Evolutionary conservation across 257 asterid genomes (phyloP), one percentile per base, ranked within the genome.

Genomic region (Solanum stenotomum): DNA sequence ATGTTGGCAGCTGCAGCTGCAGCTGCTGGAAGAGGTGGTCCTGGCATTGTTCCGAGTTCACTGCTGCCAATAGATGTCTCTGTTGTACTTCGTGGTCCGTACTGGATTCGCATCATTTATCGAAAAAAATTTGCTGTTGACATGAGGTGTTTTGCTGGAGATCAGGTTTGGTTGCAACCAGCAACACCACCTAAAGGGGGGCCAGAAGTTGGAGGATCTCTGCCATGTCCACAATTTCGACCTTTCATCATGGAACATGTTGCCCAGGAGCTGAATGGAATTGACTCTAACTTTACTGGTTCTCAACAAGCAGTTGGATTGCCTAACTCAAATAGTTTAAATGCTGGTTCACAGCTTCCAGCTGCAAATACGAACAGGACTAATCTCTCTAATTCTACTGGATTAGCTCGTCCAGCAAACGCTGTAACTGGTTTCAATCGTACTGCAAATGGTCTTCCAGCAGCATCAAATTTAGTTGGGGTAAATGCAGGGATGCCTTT

Each of bases 131-230:
- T 97, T 89, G 98, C 99, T n/a, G 99, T 97, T 72, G 99, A 97
- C 90, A 96, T 97, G 99, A 95, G 99, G 79, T 97, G 99, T 91
- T 97, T 92, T 93, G 98, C 99, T 87, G 99, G 99, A 91, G 99
- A 96, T 92, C 99, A 97, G 89, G 99, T 97, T 35, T 97, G 99
- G 99, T 90, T 97, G 94, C 99, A 97, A 92, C 99, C 99, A 86
- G 99, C 99, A 40, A 97, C 99, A 61, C 99, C 99, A 16, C 99
- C 99, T 5, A 97, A 96, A 91, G 98, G 95, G 74, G 99, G 99
- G 37, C 96, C 92, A n/a, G 90, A 96, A 42, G 92, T 87, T 68
- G 99, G 99, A 84, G 99, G 99, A 89, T 97, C 99, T 70, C 95
- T 97, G 89, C 98, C 99, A 14, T 97, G 99, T 91, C 99, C 99